Conservation (phyloP, 1,284 basidiomycete species). For the Ustanciosporium gigantosporum region DNA sequence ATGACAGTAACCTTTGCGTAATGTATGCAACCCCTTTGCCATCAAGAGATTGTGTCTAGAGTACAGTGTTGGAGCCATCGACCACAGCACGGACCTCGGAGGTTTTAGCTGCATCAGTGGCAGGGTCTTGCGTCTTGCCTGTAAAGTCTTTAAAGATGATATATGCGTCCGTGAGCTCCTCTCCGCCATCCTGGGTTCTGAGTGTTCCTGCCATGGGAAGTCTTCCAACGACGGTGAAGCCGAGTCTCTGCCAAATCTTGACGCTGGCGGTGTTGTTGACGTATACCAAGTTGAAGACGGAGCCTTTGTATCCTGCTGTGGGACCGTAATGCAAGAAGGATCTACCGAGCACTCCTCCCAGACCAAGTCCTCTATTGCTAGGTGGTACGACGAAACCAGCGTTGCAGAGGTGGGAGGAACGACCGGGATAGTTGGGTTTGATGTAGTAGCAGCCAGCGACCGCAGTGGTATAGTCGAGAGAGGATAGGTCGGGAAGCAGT, state of each 20-base stretch:
- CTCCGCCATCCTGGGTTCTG: conserved; percentile 65
- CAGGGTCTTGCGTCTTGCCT: conserved; percentile 7
- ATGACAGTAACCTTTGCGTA: no score
- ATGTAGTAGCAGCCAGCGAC: conserved; percentile 74
- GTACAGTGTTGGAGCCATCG: no score
- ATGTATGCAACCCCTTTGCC: no score
- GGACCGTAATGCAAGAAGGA: conserved; percentile 78
- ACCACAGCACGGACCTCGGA: no score
- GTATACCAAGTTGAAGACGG: conserved; percentile 92
- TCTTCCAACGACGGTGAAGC: conserved; percentile 78
- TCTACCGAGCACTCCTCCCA: conserved; percentile 75
- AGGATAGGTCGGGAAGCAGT: conserved; percentile 6
- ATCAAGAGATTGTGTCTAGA: no score
- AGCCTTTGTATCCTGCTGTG: conserved; percentile 72
- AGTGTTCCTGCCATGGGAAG: conserved; percentile 84
- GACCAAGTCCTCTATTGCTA: conserved; percentile 70
- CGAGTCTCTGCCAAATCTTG: conserved; percentile 81
- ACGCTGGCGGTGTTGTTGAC: conserved; percentile 76
- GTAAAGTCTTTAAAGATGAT: conserved; percentile 80
- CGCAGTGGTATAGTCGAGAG: conserved; percentile 4
- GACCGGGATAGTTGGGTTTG: conserved; percentile 65
- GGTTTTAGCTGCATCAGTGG: background rate
- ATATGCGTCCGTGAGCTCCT: conserved; percentile 84
- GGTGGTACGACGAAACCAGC: conserved; percentile 84
- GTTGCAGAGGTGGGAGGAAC: conserved; percentile 89